A percentile compares a stretch with the other conserved stretches of the same genome.
Conservation (phyloP, 495 filamentous ascomycete species). For the Neurospora sublineolata region DNA sequence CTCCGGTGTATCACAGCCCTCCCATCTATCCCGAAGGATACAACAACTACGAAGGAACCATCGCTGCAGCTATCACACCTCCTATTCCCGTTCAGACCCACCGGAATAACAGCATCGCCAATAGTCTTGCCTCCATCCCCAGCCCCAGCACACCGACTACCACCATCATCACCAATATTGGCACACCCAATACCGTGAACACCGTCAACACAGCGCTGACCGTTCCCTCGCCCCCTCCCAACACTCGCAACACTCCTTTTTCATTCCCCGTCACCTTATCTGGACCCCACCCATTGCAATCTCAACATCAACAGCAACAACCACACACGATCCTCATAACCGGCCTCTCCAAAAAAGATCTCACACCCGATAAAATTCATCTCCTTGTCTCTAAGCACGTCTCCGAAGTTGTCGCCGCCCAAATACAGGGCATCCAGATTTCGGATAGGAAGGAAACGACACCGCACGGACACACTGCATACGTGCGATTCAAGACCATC, state of each 20-base stretch:
- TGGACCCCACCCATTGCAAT: background rate
- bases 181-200: background rate
- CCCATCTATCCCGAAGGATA: background rate
- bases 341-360: background rate
- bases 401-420: background rate
- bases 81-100: background rate
- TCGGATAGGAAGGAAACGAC: background rate
- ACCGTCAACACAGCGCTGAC: background rate
- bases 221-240: background rate
- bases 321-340: background rate
- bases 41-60: background rate
- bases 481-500: slow-evolving; percentile 2
- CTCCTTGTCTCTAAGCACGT: background rate
- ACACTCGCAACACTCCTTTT: background rate
- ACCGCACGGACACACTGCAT: background rate
- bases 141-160: background rate
- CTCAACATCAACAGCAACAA: background rate
- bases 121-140: background rate
- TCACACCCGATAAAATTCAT: background rate
- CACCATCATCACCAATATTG: background rate
- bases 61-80: background rate
- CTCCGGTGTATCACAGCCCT: background rate
- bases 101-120: background rate
- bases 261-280: background rate
- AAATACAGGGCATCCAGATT: background rate